Base-by-base conservation (phyloP, 345 rosid species). In the Moricandia moricandioides region DNA sequence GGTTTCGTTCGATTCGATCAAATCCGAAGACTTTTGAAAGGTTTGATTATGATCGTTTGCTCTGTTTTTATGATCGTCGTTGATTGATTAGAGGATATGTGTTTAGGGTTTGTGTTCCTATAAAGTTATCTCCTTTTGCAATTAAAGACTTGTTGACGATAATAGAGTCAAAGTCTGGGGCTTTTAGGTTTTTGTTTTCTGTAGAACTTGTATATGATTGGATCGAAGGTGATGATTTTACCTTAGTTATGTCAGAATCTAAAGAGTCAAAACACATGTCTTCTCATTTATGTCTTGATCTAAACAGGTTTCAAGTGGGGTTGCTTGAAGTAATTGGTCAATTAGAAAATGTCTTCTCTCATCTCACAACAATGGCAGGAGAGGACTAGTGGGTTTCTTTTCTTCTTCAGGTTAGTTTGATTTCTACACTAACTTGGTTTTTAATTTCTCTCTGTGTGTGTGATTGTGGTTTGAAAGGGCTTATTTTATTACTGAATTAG, bases 341-440 rank as follows among this genome's bases (percentile, higher is more conserved):
- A 55, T 29, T 40, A 67, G 80, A 70, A 70, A 78, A 93, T 94
- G 98, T 85, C 96, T 83, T 85, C 96, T 34, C 85, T 85, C 5
- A 71, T 70, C 75, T 84, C 94, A 80, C 92, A 90, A 17, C 96
- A 79, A 81, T 91, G 97, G 98, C 92, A 90, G 71, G 96, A 91
- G 73, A 87, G 76, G 82, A 89, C 98, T 39, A 87, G 77, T 70
- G 93, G 83, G 18, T 94, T 94, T 94, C 79, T 85, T 94, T 79
- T 91, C 98, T 75, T 87, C 96, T 52, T 91, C 98, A 54, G 98
- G 98, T 93, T 67, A 26, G 64, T 52, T 61, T 16, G 56, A 21
- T 30, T 70, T 69, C 16, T 17, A 21, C n/a, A 17, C 56, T 30
- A 30, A 30, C 24, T 0, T 10, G n/a, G n/a, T 37, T 35, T 24